A percentile compares a stretch with the other conserved stretches of the same genome.
These are phyloP conservation scores for Bacterosira constricta DNA, from an alignment of 108 stramenopile genomes.

Conservation along the genomic window DNA sequence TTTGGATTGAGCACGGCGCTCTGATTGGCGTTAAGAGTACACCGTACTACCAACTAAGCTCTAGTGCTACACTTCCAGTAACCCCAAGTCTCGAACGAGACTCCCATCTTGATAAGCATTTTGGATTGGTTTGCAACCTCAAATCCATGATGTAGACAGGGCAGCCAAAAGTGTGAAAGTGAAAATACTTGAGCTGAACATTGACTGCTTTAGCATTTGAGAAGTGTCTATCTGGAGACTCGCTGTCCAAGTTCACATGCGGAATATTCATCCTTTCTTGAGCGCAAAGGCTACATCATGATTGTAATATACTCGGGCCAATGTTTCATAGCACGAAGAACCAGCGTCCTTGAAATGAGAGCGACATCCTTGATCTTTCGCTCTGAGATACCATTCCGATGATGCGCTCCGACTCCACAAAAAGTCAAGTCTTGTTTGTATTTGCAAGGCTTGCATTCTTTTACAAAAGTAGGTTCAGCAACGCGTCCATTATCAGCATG, in stretches of 20 bases:
- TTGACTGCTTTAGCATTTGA: background rate
- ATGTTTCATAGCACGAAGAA: slow-evolving; percentile 8
- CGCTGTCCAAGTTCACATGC: background rate
- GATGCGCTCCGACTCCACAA: slow-evolving; percentile 27
- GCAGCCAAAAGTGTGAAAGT: slow-evolving; percentile 19
- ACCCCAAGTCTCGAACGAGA: slow-evolving; percentile 21
- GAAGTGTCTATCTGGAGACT: background rate
- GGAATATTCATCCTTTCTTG: slow-evolving; percentile 4
- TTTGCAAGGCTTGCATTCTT: no score
- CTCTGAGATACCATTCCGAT: slow-evolving; percentile 37
- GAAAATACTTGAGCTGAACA: background rate
- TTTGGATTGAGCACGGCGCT: slow-evolving; percentile 32
- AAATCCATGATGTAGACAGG: slow-evolving; percentile 16
- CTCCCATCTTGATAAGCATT: slow-evolving; percentile 25
- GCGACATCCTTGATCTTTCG: slow-evolving; percentile 17
- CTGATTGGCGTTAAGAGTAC: slow-evolving; percentile 24
- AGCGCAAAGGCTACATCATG: slow-evolving; percentile 12
- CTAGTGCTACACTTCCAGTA: slow-evolving; percentile 26
- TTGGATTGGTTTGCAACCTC: slow-evolving; percentile 3
- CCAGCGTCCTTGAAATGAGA: slow-evolving; percentile 1
- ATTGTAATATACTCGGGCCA: slow-evolving; percentile 8
- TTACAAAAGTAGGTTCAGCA: slow-evolving; percentile 5
- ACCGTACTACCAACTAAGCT: no score
- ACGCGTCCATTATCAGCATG: slow-evolving; percentile 26
- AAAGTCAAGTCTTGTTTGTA: slow-evolving; percentile 5